Percentiles rank a stretch among this genome's conserved stretches.
phyloP scores from a whole-genome alignment of 768 basidiomycete genomes.

The Boletus rubroflammeus region DNA sequence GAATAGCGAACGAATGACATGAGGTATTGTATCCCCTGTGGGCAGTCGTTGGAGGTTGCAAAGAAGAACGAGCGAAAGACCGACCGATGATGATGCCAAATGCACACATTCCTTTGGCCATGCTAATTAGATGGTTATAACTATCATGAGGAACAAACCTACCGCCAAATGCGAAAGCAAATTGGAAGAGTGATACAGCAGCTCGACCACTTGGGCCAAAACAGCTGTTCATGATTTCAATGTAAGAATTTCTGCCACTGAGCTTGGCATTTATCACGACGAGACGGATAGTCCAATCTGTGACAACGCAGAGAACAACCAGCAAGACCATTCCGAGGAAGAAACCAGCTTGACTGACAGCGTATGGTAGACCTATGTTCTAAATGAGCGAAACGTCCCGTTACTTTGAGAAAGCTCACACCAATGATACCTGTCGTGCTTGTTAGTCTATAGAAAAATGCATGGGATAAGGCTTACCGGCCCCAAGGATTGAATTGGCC shows the following conservation, averaged over 20 bases:
- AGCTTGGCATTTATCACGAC: conserved; percentile 96
- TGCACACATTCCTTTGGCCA: conserved; percentile 82
- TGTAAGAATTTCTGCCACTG: conserved; percentile 88
- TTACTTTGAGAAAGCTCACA: conserved; percentile 31
- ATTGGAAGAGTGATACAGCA: conserved; percentile 95
- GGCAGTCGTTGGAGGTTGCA: neutral
- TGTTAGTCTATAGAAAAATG: conserved; percentile 15
- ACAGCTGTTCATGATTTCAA: conserved; percentile 90
- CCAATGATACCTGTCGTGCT: conserved; percentile 63
- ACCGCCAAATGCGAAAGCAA: conserved; percentile 97
- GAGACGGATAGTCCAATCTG: conserved; percentile 98
- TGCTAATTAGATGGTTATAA: conserved; percentile 2
- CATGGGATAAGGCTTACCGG: conserved; percentile 49
- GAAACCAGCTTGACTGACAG: conserved; percentile 92
- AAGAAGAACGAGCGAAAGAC: conserved; percentile 1
- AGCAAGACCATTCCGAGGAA: conserved; percentile 83
- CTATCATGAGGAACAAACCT: conserved; percentile 17
- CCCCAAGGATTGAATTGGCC: conserved; percentile 95
- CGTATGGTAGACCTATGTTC: conserved; percentile 81
- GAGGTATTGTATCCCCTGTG: conserved; percentile 90
- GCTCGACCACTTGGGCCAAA: conserved; percentile 91
- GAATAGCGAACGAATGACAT: conserved; percentile 85
- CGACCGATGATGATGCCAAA: conserved; percentile 91
- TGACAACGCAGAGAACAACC: conserved; percentile 72
- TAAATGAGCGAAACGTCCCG: conserved; percentile 1